Percentiles rank a stretch among this genome's conserved stretches.
Evolutionary conservation across 768 basidiomycete species (phyloP).

Genomic region (Saitozyma sp.): DNA sequence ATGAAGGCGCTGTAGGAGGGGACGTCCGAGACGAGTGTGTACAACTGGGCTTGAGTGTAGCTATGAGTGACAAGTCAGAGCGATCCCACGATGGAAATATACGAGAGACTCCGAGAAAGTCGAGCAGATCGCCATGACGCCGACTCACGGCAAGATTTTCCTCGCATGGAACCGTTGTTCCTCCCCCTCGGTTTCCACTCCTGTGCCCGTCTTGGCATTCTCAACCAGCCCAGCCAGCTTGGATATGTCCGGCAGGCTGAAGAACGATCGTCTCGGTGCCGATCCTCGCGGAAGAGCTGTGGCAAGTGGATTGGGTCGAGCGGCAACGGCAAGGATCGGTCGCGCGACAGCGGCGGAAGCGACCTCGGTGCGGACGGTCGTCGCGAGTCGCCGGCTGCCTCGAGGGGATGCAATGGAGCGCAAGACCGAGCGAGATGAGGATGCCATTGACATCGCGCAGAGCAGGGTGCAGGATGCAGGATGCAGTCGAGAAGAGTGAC

Average conservation of each 20-base stretch:
- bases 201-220: not conserved
- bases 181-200: constrained; percentile 51
- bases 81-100: constrained; percentile 53
- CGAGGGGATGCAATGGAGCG: too few relatives aligned
- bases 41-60: constrained; percentile 75
- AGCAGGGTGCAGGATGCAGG: too few relatives aligned
- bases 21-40: constrained; percentile 82
- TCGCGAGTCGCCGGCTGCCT: too few relatives aligned
- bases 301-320: too few relatives aligned
- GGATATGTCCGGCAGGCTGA: constrained; percentile 41
- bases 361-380: too few relatives aligned
- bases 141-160: constrained; percentile 81
- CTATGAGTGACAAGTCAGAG: constrained; percentile 56
- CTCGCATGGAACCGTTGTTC: constrained; percentile 73
- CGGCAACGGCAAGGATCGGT: too few relatives aligned
- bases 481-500: too few relatives aligned
- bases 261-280: constrained; percentile 23
- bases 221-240: constrained; percentile 29
- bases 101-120: not conserved
- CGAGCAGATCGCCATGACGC: not conserved
- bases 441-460: too few relatives aligned
- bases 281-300: too few relatives aligned
- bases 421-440: too few relatives aligned
- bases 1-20: constrained; percentile 81
- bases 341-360: too few relatives aligned